Percentiles rank a stretch among this genome's conserved stretches.
Evolutionary conservation across 768 basidiomycete genomes (phyloP).

Genomic region (Boletus speciosus): DNA sequence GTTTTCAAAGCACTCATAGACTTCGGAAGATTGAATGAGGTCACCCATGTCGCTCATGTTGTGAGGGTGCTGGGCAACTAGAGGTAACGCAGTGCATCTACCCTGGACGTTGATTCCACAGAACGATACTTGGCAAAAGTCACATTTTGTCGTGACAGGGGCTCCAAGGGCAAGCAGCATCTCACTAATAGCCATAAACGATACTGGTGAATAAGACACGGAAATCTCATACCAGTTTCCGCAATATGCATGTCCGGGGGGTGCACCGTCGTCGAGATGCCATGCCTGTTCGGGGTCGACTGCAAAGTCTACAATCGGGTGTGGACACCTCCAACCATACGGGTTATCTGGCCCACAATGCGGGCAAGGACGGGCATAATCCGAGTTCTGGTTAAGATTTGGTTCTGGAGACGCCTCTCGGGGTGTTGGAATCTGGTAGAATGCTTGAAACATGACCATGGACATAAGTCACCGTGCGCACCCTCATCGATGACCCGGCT

Average conservation of each 20-base stretch:
- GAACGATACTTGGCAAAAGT: constrained; percentile 78
- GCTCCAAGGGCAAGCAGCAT: constrained; percentile 68
- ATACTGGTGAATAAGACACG: not conserved
- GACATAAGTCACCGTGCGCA: constrained; percentile 32
- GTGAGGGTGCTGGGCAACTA: constrained; percentile 64
- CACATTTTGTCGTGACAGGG: constrained; percentile 78
- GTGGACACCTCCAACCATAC: constrained; percentile 79
- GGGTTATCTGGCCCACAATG: constrained; percentile 69
- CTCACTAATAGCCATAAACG: constrained; percentile 46
- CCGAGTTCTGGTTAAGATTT: constrained; percentile 57
- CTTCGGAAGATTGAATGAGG: constrained; percentile 67
- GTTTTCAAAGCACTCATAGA: constrained; percentile 77
- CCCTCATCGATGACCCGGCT: constrained; percentile 57
- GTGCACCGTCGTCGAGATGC: constrained; percentile 72
- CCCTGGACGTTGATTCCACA: constrained; percentile 77
- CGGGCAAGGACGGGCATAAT: constrained; percentile 75
- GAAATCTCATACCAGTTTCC: constrained; percentile 66
- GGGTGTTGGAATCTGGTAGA: constrained; percentile 65
- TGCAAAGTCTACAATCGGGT: constrained; percentile 71
- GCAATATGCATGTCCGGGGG: constrained; percentile 77
- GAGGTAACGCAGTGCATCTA: constrained; percentile 61
- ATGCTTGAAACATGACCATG: not conserved
- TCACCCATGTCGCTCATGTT: constrained; percentile 67
- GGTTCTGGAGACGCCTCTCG: constrained; percentile 76
- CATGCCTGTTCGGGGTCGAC: constrained; percentile 69